A percentile compares a stretch with the other conserved stretches of the same genome.
Evolutionary conservation across 2,329 filamentous ascomycete genomes (phyloP).

Genomic region (Fusarium clavum): DNA sequence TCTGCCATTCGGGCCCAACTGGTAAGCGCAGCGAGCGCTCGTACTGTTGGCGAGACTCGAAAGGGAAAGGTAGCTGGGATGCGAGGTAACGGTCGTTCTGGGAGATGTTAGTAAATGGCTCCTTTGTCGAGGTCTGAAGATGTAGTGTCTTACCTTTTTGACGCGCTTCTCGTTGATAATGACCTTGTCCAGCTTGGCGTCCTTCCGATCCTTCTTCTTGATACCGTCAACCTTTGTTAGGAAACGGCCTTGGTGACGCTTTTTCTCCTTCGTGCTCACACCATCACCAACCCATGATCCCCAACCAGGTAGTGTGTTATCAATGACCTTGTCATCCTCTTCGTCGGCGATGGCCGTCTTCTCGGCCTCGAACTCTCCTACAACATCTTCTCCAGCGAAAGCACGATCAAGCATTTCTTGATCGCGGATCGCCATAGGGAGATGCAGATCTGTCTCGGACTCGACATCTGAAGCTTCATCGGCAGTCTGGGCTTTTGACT

Average conservation of each 20-base stretch:
- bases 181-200: constrained; percentile 83
- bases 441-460: constrained; percentile 61
- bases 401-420: constrained; percentile 80
- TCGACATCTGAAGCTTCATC: constrained; percentile 52
- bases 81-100: constrained; percentile 90
- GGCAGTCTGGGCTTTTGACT: constrained; percentile 35
- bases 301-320: constrained; percentile 93
- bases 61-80: constrained; percentile 85
- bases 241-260: constrained; percentile 71
- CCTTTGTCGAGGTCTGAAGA: not conserved
- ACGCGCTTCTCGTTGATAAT: constrained; percentile 93
- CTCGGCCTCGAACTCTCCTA: constrained; percentile 82
- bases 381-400: constrained; percentile 90
- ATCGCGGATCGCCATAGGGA: constrained; percentile 69
- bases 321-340: constrained; percentile 85
- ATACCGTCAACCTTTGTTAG: constrained; percentile 77
- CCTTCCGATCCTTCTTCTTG: constrained; percentile 80
- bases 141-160: constrained; percentile 74
- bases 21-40: constrained; percentile 88
- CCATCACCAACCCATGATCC: constrained; percentile 91
- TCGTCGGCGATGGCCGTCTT: constrained; percentile 78
- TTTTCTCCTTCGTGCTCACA: constrained; percentile 76
- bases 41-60: constrained; percentile 88
- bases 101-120: constrained; percentile 3
- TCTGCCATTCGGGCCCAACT: constrained; percentile 93